Conservation (phyloP, 1,139 yeast species). For the Kazachstania sp. region DNA sequence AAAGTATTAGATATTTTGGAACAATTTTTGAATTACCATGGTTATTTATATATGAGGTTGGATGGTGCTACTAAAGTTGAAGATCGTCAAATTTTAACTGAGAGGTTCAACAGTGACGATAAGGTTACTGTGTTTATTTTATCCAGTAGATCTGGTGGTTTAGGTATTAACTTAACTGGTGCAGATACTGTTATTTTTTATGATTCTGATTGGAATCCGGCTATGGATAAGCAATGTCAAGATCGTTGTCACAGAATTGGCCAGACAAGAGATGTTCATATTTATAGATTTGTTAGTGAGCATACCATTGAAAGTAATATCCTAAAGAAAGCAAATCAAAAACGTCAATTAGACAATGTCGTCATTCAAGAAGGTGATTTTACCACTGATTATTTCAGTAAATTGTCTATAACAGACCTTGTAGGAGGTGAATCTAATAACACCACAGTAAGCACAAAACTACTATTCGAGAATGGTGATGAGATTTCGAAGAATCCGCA, state of each 20-base stretch:
- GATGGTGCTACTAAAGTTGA: conserved; percentile 98
- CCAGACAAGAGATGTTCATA: conserved; percentile 95
- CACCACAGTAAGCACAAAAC: conserved; percentile 25
- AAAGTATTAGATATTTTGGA: conserved; percentile 89
- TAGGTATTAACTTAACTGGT: conserved; percentile 95
- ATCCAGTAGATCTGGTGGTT: conserved; percentile 95
- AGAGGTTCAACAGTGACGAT: conserved; percentile 79
- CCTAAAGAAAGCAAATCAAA: conserved; percentile 88
- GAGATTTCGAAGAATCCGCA: conserved; percentile 27
- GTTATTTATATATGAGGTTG: conserved; percentile 85
- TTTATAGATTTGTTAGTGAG: conserved; percentile 91
- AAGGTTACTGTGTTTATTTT: conserved; percentile 84
- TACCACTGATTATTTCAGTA: conserved; percentile 91
- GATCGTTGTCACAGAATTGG: conserved; percentile 99
- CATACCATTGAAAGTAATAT: conserved; percentile 95
- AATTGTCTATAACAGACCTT: conserved; percentile 80
- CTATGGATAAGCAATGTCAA: conserved; percentile 99
- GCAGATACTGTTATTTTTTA: conserved; percentile 99
- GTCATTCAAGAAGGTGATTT: conserved; percentile 98
- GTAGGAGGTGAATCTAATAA: conserved; percentile 54
- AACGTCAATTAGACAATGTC: conserved; percentile 87
- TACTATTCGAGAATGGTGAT: conserved; percentile 30
- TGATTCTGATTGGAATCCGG: conserved; percentile 99
- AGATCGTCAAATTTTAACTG: conserved; percentile 90
- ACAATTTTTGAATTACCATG: conserved; percentile 88